Base-by-base conservation (phyloP, 176 grass and related monocot genomes). In the Chloris gayana region DNA sequence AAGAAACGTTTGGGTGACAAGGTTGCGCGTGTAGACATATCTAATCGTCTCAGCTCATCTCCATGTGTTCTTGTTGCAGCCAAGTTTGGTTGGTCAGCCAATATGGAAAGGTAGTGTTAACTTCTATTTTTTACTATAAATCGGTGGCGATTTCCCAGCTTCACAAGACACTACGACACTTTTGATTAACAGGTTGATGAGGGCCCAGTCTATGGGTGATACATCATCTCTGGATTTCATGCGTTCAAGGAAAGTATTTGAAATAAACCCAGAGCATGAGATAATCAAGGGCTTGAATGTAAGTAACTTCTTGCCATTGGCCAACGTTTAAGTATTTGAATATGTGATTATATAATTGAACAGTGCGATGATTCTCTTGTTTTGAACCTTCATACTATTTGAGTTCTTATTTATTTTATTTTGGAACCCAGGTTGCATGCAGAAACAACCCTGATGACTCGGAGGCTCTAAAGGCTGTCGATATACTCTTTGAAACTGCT, bases 61-160 rank as follows among this genome's bases (percentile, higher is more conserved):
- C 96, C 96, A 17, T 99, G 96, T 83, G 90, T 99, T 67, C 87
- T 99, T 8, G 96, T 93, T 81, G 91, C 92, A 31, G 96, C 92
- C 19, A 99, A 93, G 69, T 99, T 99, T 91, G 96, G 96, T 50
- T 99, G 96, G 96, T 99, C 96, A 67, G 96, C 96, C 67, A 99
- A 99, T 70, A 99, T 99, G 96, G 92, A 99, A 70, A 93, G 92
- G 96, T 95, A 57, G 3, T 57, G 7, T 24, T 11, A 57, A 24
- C 60, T 9, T 69, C 19, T 70, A 71, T 63, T 78, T 78, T 27
- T 27, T 83, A 15, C 46, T 14, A 17, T 38, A 7, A 51, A 27
- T 38, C 7, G 26, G 24, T 56, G n/a, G 2, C 68, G 27, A 61
- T 79, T 64, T 60, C 8, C 12, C 24, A 25, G 2, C 9, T 15